A percentile compares a stretch with the other conserved stretches of the same genome.
Evolutionary conservation across 352 stramenopile species (phyloP).

Genomic region (Globisporangium uncinulatum): DNA sequence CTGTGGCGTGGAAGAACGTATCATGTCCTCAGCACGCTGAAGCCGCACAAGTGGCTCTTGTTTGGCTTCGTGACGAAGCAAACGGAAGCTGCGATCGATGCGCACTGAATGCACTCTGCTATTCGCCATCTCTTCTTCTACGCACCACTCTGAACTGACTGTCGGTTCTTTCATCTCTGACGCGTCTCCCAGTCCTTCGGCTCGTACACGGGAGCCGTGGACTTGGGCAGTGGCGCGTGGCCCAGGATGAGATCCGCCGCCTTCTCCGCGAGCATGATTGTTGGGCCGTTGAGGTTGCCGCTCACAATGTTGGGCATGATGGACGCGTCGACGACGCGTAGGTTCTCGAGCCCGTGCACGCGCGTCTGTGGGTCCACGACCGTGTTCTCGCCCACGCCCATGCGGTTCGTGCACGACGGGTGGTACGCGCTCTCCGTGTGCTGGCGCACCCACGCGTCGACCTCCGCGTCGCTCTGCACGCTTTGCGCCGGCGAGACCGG

Average conservation of each 20-base stretch:
- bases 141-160: background rate
- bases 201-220: conserved; percentile 66
- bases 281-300: conserved; percentile 92
- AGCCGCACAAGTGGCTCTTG: too few relatives aligned
- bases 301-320: conserved; percentile 94
- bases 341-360: conserved; percentile 83
- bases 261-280: conserved; percentile 93
- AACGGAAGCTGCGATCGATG: too few relatives aligned
- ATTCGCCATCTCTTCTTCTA: background rate
- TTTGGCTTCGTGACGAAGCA: background rate
- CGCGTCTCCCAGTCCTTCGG: conserved; percentile 64
- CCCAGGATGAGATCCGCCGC: conserved; percentile 89
- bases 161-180: conserved; percentile 40
- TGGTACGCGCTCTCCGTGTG: conserved; percentile 87
- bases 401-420: conserved; percentile 87
- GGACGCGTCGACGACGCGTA: conserved; percentile 90
- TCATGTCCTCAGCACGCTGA: too few relatives aligned
- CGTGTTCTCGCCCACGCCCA: conserved; percentile 75
- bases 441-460: conserved; percentile 83
- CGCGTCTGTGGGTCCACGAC: conserved; percentile 86
- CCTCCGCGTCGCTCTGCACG: conserved; percentile 60
- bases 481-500: conserved; percentile 63
- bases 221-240: conserved; percentile 62
- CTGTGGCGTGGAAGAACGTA: too few relatives aligned
- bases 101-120: conserved; percentile 6